Evolutionary conservation across 2,329 filamentous ascomycete genomes (phyloP), one percentile per base, ranked within the genome.

Genomic region (Xylaria sp.): DNA sequence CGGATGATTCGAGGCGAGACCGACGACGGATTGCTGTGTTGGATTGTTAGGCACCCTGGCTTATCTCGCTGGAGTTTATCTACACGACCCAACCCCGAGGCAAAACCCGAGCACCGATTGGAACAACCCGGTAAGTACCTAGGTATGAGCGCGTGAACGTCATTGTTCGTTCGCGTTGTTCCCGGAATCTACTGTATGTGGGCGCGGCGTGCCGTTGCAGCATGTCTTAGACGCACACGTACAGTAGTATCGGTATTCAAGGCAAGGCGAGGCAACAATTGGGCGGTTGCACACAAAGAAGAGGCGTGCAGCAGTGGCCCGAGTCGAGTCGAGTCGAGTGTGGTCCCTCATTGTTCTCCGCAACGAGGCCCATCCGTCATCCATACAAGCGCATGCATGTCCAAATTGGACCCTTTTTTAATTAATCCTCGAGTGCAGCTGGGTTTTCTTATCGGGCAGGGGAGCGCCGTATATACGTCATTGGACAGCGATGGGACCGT

Each of bases 321-420:
- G 40, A 54, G 52, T 17, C 27, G 25, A 43, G 9, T 35, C n/a
- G n/a, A 51, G 9, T 7, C 25, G 9, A 1, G n/a, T 29, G 8
- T 15, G 17, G 10, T 21, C 23, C n/a, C 15, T 11, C 10, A 19
- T 46, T 46, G 11, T 52, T 38, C 19, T 47, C 46, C 11, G 27
- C 46, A 51, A 13, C 13, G 54, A 35, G 19, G 15, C 40, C 35
- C 6, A n/a, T n/a, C 23, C 29, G 54, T 43, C 27, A 10, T 52
- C 35, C 6, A n/a, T n/a, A 35, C 29, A 38, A 19, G 11, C 31
- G 19, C 4, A 49, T n/a, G 47, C 33, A 38, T 51, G 25, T 38
- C 33, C 33, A 49, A 55, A 51, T 52, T 46, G n/a, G 46, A 52
- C 40, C 53, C 46, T 37, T 25, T 47, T 56, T 53, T 41, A 33